These are phyloP conservation scores for Daldinia loculata DNA, from an alignment of 495 filamentous ascomycete species.

Conservation along the genomic window DNA sequence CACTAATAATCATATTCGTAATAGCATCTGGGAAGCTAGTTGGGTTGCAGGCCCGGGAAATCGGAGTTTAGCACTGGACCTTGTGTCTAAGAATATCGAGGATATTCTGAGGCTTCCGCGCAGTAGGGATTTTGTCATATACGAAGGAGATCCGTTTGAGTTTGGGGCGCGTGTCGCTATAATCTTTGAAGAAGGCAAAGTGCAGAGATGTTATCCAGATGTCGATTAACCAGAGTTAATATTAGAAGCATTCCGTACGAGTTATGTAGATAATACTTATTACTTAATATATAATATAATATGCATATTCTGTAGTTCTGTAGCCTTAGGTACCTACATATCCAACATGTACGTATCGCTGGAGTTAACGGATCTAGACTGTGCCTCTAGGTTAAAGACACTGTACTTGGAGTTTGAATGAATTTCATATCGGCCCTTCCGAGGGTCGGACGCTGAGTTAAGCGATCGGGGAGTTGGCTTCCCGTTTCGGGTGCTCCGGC, in stretches of 20 bases:
- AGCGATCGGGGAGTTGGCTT: neutral
- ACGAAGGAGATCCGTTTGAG: constrained; percentile 52
- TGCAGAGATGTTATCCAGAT: constrained; percentile 27
- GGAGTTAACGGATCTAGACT: neutral
- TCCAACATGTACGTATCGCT: too few species aligned
- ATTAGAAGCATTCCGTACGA: neutral
- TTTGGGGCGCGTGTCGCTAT: constrained; percentile 50
- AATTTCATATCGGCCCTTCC: neutral
- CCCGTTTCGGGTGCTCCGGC: neutral
- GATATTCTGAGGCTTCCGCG: constrained; percentile 46
- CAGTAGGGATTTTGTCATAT: constrained; percentile 50
- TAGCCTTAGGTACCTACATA: neutral
- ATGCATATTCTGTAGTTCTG: too few species aligned
- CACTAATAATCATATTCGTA: constrained; percentile 35
- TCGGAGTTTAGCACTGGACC: constrained; percentile 35
- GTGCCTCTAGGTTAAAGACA: neutral
- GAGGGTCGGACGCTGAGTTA: neutral
- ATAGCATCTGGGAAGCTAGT: constrained; percentile 36
- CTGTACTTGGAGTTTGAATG: neutral
- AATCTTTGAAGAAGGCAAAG: constrained; percentile 43
- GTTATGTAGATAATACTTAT: too few species aligned
- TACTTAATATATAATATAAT: too few species aligned
- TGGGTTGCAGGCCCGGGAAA: constrained; percentile 37
- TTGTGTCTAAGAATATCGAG: constrained; percentile 51
- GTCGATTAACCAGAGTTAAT: constrained; percentile 1